Percentiles rank a stretch among this genome's conserved stretches.
phyloP scores from a whole-genome alignment of 192 early-diverging fungal genomes.

The Jimgerdemannia lactiflua region DNA sequence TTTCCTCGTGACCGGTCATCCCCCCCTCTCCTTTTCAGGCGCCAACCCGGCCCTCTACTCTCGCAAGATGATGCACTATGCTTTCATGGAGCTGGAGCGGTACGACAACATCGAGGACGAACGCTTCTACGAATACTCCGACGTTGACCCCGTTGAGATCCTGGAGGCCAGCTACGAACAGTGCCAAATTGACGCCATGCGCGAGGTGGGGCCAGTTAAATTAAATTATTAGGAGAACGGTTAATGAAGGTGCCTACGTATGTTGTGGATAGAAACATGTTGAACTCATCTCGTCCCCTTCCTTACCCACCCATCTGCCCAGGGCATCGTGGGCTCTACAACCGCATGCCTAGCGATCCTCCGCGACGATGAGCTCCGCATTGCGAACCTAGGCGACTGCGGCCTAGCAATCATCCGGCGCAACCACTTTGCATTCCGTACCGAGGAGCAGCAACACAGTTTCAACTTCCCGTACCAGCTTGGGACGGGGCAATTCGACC shows the following conservation, averaged over 20 bases:
- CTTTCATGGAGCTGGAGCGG: slow-evolving; percentile 75
- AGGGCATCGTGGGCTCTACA: slow-evolving; percentile 86
- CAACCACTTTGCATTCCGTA: slow-evolving; percentile 87
- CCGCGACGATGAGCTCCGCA: slow-evolving; percentile 87
- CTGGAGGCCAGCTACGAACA: slow-evolving; percentile 76
- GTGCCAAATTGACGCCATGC: slow-evolving; percentile 66
- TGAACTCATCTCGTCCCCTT: neutral
- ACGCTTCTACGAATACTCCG: slow-evolving; percentile 76
- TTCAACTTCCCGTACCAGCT: slow-evolving; percentile 99
- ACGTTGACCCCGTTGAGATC: slow-evolving; percentile 80
- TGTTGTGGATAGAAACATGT: neutral
- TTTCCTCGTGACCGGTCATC: too few relatives aligned
- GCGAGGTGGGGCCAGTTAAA: slow-evolving; percentile 38
- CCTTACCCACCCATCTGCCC: neutral
- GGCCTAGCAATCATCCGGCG: slow-evolving; percentile 86
- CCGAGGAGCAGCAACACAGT: slow-evolving; percentile 97
- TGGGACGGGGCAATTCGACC: slow-evolving; percentile 50
- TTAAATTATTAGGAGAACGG: too few relatives aligned
- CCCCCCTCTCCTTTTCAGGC: slow-evolving; percentile 38
- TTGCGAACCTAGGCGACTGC: slow-evolving; percentile 96
- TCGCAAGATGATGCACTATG: slow-evolving; percentile 93
- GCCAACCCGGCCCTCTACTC: slow-evolving; percentile 92
- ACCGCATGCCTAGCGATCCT: slow-evolving; percentile 89
- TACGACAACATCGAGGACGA: slow-evolving; percentile 81
- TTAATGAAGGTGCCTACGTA: too few relatives aligned